Conservation (phyloP, 768 basidiomycete genomes). For the Lactarius tabidus region DNA sequence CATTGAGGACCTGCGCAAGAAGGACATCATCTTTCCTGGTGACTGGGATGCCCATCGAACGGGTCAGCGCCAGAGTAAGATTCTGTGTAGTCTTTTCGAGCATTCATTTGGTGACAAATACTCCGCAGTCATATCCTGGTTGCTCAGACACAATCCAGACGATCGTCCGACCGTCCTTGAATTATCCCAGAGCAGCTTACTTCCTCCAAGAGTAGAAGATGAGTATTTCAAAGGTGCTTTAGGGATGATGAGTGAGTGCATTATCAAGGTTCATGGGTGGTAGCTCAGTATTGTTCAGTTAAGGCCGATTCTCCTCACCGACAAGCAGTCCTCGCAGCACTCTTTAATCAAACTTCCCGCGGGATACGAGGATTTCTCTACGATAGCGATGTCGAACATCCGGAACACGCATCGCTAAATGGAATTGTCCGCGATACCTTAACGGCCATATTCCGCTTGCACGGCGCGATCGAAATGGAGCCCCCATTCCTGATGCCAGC, state of each 20-base stretch:
- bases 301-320: constrained; percentile 80
- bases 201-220: constrained; percentile 76
- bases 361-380: constrained; percentile 68
- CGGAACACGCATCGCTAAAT: constrained; percentile 67
- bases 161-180: constrained; percentile 79
- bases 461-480: constrained; percentile 86
- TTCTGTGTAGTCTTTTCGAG: neutral
- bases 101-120: neutral
- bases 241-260: constrained; percentile 61
- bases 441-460: constrained; percentile 73
- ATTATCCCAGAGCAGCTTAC: constrained; percentile 69
- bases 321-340: constrained; percentile 67
- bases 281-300: constrained; percentile 38
- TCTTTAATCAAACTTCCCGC: constrained; percentile 71
- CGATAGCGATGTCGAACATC: constrained; percentile 62
- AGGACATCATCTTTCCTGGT: constrained; percentile 69
- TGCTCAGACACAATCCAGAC: constrained; percentile 78
- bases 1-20: constrained; percentile 71
- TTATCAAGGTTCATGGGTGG: neutral
- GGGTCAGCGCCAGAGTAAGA: constrained; percentile 68
- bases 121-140: constrained; percentile 66
- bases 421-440: constrained; percentile 75
- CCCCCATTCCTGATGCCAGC: constrained; percentile 81
- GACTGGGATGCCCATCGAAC: constrained; percentile 62
- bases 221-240: constrained; percentile 82